Evolutionary conservation across 1,284 basidiomycete species (phyloP).

Genomic region (Puccinia hordei): DNA sequence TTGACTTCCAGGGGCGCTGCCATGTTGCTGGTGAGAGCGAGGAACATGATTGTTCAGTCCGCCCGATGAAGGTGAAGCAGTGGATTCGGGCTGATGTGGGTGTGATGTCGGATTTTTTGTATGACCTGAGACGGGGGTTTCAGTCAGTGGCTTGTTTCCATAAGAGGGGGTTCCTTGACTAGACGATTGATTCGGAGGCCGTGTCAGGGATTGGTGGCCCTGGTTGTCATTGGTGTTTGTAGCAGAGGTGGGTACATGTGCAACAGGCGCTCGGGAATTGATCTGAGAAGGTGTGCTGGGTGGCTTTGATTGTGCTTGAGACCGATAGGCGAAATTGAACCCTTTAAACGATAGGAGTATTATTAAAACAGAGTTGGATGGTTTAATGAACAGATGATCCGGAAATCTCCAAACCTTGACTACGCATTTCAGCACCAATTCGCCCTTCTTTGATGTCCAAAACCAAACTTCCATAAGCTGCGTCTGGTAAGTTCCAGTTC

Average conservation of each 20-base stretch:
- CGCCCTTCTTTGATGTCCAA: slow-evolving; percentile 87
- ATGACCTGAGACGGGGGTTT: background rate
- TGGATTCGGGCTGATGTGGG: background rate
- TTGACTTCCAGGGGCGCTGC: background rate
- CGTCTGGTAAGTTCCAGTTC: slow-evolving; percentile 96
- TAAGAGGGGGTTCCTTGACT: slow-evolving; percentile 19
- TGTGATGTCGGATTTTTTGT: slow-evolving; percentile 24
- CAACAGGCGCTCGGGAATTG: slow-evolving; percentile 31
- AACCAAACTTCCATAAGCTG: slow-evolving; percentile 82
- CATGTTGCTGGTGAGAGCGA: slow-evolving; percentile 29
- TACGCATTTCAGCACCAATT: slow-evolving; percentile 85
- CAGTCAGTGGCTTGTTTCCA: background rate
- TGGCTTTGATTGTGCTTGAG: slow-evolving; percentile 62
- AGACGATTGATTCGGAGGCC: slow-evolving; percentile 35
- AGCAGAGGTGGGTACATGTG: slow-evolving; percentile 26
- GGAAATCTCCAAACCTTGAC: slow-evolving; percentile 69
- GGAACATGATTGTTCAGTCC: background rate
- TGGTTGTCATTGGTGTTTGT: slow-evolving; percentile 18
- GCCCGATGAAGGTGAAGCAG: background rate
- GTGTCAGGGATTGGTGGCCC: slow-evolving; percentile 5
- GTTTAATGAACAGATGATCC: slow-evolving; percentile 29
- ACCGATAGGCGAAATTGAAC: slow-evolving; percentile 92
- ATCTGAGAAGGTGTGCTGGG: slow-evolving; percentile 29
- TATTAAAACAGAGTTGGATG: slow-evolving; percentile 7
- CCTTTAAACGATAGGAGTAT: slow-evolving; percentile 63